Conservation (phyloP, 1,139 yeast genomes). For the Yueomyces sp. region DNA sequence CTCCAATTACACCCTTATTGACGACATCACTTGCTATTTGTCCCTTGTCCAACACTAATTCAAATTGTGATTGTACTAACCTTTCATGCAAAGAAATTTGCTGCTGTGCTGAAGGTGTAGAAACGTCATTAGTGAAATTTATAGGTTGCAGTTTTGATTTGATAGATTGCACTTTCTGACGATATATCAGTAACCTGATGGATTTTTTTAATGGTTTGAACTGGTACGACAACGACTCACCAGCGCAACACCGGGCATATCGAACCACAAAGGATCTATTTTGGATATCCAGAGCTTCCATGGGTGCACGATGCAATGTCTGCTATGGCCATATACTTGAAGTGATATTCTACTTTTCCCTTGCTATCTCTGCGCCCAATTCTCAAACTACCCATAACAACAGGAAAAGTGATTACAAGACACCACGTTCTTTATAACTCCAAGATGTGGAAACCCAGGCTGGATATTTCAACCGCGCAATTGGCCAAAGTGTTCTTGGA, state of each 20-base stretch:
- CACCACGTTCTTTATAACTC: too few relatives aligned
- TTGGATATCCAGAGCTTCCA: constrained; percentile 85
- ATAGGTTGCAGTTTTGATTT: constrained; percentile 10
- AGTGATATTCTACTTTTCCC: too few relatives aligned
- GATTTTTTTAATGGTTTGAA: constrained; percentile 75
- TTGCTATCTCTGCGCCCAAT: too few relatives aligned
- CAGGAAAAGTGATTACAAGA: too few relatives aligned
- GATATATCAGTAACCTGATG: constrained; percentile 36
- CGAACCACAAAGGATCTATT: constrained; percentile 80
- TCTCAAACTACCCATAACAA: too few relatives aligned
- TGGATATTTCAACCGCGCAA: too few relatives aligned
- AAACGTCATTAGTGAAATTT: not conserved
- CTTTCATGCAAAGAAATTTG: constrained; percentile 27
- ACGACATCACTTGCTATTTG: constrained; percentile 41
- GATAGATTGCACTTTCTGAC: constrained; percentile 17
- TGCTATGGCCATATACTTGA: too few relatives aligned
- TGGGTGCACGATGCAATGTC: constrained; percentile 12
- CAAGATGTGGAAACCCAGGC: too few relatives aligned
- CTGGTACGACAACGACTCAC: constrained; percentile 62
- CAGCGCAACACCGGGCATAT: constrained; percentile 73
- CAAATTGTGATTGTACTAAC: constrained; percentile 28
- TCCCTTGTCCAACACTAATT: constrained; percentile 33
- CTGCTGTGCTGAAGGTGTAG: not conserved
- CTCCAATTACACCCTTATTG: constrained; percentile 49
- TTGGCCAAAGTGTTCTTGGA: too few relatives aligned